These are phyloP conservation scores for Ogataea philodendri DNA, from an alignment of 805 yeast species.

Conservation along the genomic window DNA sequence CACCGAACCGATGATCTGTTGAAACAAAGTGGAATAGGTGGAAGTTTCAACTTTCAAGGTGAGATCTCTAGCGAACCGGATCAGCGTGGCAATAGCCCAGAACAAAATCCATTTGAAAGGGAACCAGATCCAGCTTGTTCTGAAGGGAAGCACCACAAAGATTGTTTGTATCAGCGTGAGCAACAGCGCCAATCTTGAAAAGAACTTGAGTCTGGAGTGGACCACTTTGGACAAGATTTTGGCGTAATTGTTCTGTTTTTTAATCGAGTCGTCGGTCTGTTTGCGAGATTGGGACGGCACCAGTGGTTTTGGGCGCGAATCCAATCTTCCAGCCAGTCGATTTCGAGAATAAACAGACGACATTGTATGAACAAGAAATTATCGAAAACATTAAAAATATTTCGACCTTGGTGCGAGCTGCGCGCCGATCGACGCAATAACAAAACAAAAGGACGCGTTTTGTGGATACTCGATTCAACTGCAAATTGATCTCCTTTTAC, in stretches of 20 bases:
- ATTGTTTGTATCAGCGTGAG: slow-evolving; percentile 22
- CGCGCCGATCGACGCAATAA: slow-evolving; percentile 5
- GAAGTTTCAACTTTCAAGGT: slow-evolving; percentile 28
- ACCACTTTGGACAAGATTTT: slow-evolving; percentile 26
- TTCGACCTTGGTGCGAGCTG: slow-evolving; percentile 3
- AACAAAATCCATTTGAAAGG: slow-evolving; percentile 28
- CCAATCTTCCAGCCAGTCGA: slow-evolving; percentile 3
- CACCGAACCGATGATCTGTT: slow-evolving; percentile 27
- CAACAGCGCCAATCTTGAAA: slow-evolving; percentile 27
- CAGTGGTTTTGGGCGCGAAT: slow-evolving; percentile 1
- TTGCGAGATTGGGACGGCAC: slow-evolving; percentile 2
- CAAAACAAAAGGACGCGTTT: too few species aligned
- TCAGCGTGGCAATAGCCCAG: slow-evolving; percentile 31
- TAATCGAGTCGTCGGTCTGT: slow-evolving; percentile 3
- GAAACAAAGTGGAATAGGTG: slow-evolving; percentile 25
- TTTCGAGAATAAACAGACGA: slow-evolving; percentile 6
- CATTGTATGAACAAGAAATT: slow-evolving; percentile 10
- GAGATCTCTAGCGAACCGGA: slow-evolving; percentile 31
- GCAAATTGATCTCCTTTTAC: slow-evolving; percentile 10
- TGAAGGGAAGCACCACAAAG: slow-evolving; percentile 24
- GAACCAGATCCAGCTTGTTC: slow-evolving; percentile 20
- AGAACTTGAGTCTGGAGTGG: slow-evolving; percentile 30
- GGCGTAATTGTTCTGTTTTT: slow-evolving; percentile 25
- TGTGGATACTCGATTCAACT: slow-evolving; percentile 2
- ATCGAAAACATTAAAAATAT: slow-evolving; percentile 1